Percentiles rank a stretch among this genome's conserved stretches.
Conservation (phyloP, 352 stramenopile genomes). For the Thalassiosira livingstoniorum region DNA sequence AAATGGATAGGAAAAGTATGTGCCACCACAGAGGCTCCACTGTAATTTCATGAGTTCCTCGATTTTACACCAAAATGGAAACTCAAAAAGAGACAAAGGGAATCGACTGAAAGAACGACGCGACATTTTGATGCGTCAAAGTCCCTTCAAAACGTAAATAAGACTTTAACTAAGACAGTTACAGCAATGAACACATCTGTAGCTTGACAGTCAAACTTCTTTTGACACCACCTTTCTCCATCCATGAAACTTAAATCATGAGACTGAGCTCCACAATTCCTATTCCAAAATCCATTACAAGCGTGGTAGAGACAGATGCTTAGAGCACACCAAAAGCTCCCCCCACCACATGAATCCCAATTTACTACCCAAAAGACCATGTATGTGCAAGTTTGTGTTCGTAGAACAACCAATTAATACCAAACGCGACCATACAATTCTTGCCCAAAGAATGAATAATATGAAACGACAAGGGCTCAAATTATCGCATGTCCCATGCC, state of each 20-base stretch:
- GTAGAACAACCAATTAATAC: background rate
- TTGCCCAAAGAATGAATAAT: background rate
- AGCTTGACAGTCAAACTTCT: conserved; percentile 15
- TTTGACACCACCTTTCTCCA: conserved; percentile 2
- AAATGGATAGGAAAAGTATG: no score
- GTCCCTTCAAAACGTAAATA: background rate
- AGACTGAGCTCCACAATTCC: background rate
- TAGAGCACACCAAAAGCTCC: background rate
- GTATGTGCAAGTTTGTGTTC: background rate
- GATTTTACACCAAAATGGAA: no score
- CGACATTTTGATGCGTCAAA: no score
- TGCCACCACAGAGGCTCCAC: no score
- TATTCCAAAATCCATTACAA: conserved; percentile 18
- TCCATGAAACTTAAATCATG: no score
- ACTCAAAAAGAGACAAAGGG: no score
- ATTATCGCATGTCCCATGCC: background rate
- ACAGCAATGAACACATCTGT: conserved; percentile 18
- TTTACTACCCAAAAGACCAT: background rate
- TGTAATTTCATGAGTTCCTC: no score
- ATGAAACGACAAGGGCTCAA: background rate
- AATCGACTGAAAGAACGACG: no score
- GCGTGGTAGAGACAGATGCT: background rate
- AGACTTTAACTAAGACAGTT: conserved; percentile 25
- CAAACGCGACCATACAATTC: background rate
- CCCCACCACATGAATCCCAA: background rate